Conservation (phyloP, 768 basidiomycete genomes). For the Mycena albidolilacea region DNA sequence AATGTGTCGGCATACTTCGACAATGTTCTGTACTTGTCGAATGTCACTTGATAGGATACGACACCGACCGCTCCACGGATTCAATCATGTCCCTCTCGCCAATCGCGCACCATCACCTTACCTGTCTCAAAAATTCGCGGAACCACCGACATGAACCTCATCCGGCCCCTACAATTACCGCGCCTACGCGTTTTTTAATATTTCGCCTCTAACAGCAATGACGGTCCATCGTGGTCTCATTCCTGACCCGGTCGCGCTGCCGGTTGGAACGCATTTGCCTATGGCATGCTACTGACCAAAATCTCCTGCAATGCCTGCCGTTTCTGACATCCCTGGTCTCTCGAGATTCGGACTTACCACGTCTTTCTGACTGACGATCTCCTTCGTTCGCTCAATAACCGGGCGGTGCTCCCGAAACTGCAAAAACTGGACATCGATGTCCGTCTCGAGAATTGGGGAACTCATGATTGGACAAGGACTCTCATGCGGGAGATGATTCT, state of each 20-base stretch:
- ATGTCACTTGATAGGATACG: slow-evolving; percentile 3
- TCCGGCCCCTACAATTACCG: slow-evolving; percentile 2
- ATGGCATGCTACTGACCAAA: background rate
- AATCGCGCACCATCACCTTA: background rate
- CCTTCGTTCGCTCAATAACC: background rate
- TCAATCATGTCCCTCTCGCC: background rate
- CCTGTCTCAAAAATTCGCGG: slow-evolving; percentile 9
- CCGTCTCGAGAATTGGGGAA: background rate
- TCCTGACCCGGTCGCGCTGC: background rate
- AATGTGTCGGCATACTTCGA: background rate
- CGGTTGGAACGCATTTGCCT: too few relatives aligned
- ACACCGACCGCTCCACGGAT: background rate
- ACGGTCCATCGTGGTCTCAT: background rate
- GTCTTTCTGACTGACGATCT: background rate
- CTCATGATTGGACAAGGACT: background rate
- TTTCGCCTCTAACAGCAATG: background rate
- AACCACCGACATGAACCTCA: background rate
- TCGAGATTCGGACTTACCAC: slow-evolving; percentile 1
- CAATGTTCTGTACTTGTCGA: slow-evolving; percentile 7
- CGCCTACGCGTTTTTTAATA: background rate
- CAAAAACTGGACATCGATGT: slow-evolving; percentile 3
- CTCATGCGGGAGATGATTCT: slow-evolving; percentile 3
- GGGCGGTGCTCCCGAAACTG: background rate
- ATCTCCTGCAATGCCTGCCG: background rate
- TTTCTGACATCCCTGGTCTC: background rate